Percentiles rank a stretch among this genome's conserved stretches.
These are phyloP conservation scores for Hypoxylon sp. DNA, from an alignment of 2,329 filamentous ascomycete species.

Conservation along the genomic window DNA sequence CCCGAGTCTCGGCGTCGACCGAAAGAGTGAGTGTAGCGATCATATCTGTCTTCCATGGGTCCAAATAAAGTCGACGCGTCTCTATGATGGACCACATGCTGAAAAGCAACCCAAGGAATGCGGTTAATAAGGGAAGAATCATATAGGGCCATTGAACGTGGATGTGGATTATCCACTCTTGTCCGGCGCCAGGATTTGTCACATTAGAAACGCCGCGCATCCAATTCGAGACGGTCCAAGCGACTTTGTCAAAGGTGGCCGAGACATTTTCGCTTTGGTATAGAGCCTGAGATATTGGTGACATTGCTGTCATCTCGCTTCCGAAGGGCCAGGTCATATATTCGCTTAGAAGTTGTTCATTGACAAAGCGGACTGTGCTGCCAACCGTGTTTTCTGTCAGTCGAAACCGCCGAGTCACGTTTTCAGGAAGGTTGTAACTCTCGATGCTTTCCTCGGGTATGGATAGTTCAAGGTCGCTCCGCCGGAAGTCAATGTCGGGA, in stretches of 20 bases:
- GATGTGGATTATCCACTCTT: constrained; percentile 43
- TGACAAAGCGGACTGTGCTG: constrained; percentile 33
- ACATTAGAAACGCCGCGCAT: constrained; percentile 38
- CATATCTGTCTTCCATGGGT: constrained; percentile 44
- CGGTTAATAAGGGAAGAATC: constrained; percentile 36
- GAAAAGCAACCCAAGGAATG: constrained; percentile 33
- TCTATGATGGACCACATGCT: constrained; percentile 38
- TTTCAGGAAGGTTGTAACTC: constrained; percentile 15
- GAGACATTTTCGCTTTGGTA: constrained; percentile 36
- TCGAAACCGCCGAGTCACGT: constrained; percentile 18
- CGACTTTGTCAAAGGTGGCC: constrained; percentile 38
- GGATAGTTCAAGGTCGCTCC: constrained; percentile 34
- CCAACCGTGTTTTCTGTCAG: constrained; percentile 37
- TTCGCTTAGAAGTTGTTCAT: constrained; percentile 27
- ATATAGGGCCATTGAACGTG: constrained; percentile 46
- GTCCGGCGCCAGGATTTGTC: constrained; percentile 13
- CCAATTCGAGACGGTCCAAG: constrained; percentile 36
- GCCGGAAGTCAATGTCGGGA: constrained; percentile 1
- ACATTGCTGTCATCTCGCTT: background rate
- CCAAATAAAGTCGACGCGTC: constrained; percentile 34
- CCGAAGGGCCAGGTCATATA: constrained; percentile 26
- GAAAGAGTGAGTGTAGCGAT: constrained; percentile 45
- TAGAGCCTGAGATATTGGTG: constrained; percentile 26
- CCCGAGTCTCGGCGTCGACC: constrained; percentile 42
- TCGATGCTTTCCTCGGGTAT: constrained; percentile 16